phyloP scores from a whole-genome alignment of 139 green algal genomes.

The Monoraphidium neglectum region DNA sequence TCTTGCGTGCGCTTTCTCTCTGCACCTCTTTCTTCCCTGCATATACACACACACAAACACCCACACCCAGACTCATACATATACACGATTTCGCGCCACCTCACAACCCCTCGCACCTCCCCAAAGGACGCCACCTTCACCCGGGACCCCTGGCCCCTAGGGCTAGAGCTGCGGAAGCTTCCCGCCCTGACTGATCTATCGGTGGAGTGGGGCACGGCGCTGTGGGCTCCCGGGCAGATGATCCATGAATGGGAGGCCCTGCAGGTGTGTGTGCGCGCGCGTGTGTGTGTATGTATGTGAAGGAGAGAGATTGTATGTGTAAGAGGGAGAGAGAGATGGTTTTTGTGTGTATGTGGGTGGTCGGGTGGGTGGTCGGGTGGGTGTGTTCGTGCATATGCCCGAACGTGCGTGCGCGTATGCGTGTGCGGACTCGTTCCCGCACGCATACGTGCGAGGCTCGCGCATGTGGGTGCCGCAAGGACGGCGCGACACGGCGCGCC shows the following conservation, averaged over 20 bases:
- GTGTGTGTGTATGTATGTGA: not conserved
- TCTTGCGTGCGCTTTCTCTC: too few species aligned
- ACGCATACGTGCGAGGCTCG: too few species aligned
- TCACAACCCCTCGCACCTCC: not conserved
- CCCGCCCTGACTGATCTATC: not conserved
- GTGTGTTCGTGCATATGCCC: not conserved
- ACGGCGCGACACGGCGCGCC: too few species aligned
- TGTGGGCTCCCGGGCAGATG: constrained; percentile 33
- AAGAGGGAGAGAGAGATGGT: not conserved
- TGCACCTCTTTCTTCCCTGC: too few species aligned
- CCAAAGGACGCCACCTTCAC: constrained; percentile 20
- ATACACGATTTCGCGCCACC: not conserved
- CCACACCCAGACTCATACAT: not conserved
- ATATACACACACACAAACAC: too few species aligned
- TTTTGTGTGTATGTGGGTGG: not conserved
- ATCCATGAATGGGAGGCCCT: constrained; percentile 25
- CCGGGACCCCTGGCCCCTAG: constrained; percentile 17
- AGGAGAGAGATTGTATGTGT: not conserved
- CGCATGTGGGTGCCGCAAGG: too few species aligned
- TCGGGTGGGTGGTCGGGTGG: too few species aligned
- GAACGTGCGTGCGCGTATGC: not conserved
- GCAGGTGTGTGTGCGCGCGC: constrained; percentile 6
- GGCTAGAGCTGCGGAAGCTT: constrained; percentile 8
- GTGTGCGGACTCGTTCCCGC: not conserved
- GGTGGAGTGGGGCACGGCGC: constrained; percentile 16